Evolutionary conservation across 2,329 filamentous ascomycete genomes (phyloP), one percentile per base, ranked within the genome.

Genomic region (Fusarium nisikadoi): DNA sequence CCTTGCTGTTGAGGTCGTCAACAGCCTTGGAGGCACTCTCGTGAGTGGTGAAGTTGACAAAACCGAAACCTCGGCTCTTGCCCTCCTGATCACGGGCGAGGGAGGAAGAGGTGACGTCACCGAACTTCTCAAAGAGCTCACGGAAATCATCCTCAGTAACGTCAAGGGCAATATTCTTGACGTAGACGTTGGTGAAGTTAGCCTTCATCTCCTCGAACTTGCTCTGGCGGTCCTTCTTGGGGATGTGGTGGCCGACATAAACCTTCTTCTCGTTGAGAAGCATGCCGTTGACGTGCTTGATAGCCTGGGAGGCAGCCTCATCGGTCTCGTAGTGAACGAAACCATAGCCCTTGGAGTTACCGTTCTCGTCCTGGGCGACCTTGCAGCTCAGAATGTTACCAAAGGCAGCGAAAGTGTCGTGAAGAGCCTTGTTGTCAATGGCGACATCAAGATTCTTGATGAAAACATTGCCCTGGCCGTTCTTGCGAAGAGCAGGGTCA

Each of bases 191-290:
- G 88, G 96, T 99, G 90, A 97, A 99, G 89, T 99, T 99, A 84
- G 96, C 96, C 92, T 99, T 99, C 95, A 99, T 99, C 89, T 99
- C 96, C 88, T 99, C 96, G 79, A 98, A 98, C 88, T 99, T 99
- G 94, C 94, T 97, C 90, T 98, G 96, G 79, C 96, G 95, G 82
- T 99, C 96, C 90, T 98, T 98, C 93, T 98, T 98, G 83, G 96
- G 95, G 80, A 99, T 98, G 86, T 99, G 96, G 86, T 98, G 95
- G 74, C 96, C 96, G 77, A 99, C 96, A 79, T 97, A 99, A 74
- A 99, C 96, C 90, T 99, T 99, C 92, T 99, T 99, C 90, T 99
- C 96, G 87, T 99, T 99, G 82, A 99, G 86, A 83, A 99, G 88
- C 96, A 99, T 99, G 83, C 96, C 96, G 84, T 99, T 99, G 81